Evolutionary conservation across 1,139 yeast species (phyloP).

Genomic region (Nakaseomyces glabratus): DNA sequence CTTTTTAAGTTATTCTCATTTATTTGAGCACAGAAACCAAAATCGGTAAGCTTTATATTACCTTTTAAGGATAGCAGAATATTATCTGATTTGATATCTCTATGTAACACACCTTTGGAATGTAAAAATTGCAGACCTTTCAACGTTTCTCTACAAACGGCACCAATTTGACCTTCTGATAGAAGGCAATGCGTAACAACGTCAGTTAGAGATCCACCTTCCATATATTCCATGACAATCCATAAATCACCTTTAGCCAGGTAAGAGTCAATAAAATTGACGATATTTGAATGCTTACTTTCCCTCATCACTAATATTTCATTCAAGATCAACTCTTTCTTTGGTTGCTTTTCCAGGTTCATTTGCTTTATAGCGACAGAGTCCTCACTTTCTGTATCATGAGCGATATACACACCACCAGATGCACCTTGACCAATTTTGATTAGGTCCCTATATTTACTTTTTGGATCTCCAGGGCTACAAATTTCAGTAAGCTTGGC

Average conservation of each 20-base stretch:
- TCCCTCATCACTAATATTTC: conserved; percentile 94
- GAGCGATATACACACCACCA: conserved; percentile 94
- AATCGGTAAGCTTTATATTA: conserved; percentile 81
- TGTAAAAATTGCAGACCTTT: conserved; percentile 81
- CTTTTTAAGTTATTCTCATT: conserved; percentile 78
- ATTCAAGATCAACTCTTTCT: conserved; percentile 87
- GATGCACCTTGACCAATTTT: conserved; percentile 98
- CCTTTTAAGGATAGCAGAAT: conserved; percentile 76
- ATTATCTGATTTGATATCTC: conserved; percentile 94
- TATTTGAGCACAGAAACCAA: conserved; percentile 84
- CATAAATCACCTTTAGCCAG: conserved; percentile 68
- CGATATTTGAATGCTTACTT: conserved; percentile 81
- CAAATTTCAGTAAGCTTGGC: conserved; percentile 69
- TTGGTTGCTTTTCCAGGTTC: conserved; percentile 88
- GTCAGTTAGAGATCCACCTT: conserved; percentile 93
- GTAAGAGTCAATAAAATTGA: conserved; percentile 81
- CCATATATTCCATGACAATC: conserved; percentile 99
- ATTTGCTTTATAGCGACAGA: conserved; percentile 93
- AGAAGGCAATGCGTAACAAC: conserved; percentile 90
- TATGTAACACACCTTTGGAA: conserved; percentile 87
- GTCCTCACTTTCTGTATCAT: conserved; percentile 48
- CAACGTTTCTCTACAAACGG: conserved; percentile 86
- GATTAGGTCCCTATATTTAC: conserved; percentile 53
- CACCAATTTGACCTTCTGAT: conserved; percentile 97
- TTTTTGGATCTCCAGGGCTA: conserved; percentile 79